Evolutionary conservation across 148 eudicot genomes (phyloP), one percentile per base, ranked within the genome.

Genomic region (Cornus controversa): DNA sequence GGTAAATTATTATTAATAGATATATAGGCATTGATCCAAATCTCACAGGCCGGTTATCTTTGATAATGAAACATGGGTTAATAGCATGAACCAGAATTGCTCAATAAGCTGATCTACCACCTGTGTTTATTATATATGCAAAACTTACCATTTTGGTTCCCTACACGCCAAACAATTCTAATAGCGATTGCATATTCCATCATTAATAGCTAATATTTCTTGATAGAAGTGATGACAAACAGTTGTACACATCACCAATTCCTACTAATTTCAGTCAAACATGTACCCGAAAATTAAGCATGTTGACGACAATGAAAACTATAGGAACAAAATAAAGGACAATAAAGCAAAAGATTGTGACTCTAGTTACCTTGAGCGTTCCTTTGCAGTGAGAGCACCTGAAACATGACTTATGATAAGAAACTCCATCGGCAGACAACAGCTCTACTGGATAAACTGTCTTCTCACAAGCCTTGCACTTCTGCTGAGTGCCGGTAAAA

Each of bases 381-480:
- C 86, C 89, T 82, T 92, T 91, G 87, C 98, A 94, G 73, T 94
- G 96, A 76, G 81, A 79, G 79, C 98, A 94, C 89, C 86, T 94
- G 86, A 94, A 94, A 86, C 98, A 94, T 58, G 96, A 85, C 72
- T 92, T 94, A 40, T 94, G 98, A 83, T 81, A 94, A 81, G 83
- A 40, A 69, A 82, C 60, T 54, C 96, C 96, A 86, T 94, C 98
- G 40, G 96, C 98, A 67, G 96, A 88, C 60, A 91, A 79, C 54
- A 85, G 84, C 87, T 94, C 98, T 76, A 94, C 87, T 25, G 90
- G 78, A 78, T 94, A 94, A 64, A 94, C 98, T 5, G 98, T 94
- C 88, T 94, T 94, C 72, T 87, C 93, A 65, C 98, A 94, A 45
- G 88, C 98, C 90, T 90, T 94, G 90, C 98, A 94, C 82, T 92